Evolutionary conservation across 352 stramenopile species (phyloP), one percentile per base, ranked within the genome.

Genomic region (Halophytophthora batemanensis): DNA sequence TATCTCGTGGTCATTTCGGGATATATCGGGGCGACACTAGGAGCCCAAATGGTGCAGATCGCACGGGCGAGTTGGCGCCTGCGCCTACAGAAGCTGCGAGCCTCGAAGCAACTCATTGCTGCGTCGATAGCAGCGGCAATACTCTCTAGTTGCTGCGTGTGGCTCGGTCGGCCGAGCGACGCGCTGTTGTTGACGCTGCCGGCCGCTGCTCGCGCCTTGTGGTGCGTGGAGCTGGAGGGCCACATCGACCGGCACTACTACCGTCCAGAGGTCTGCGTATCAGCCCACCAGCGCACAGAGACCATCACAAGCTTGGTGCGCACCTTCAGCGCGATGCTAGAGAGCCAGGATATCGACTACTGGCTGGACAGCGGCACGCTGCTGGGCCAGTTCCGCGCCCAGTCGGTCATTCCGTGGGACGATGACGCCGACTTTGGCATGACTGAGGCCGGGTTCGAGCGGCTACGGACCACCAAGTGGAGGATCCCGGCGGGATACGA

Each of bases 301-400:
- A 56, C 52, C 59, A 71, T 85, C 37, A 66, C 59, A 13, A 41
- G 61, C 10, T 61, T 81, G 33, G 52, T 85, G n/a, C 58, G 66
- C 5, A 61, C 70, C 25, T 69, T 80, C 48, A 69, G 59, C 42
- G 49, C 37, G 13, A 50, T 81, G 47, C 56, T 83, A 1, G 61
- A 75, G 39, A 67, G 51, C 21, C 53, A 62, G 7, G 58, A 80
- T 29, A 50, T 86, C 12, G 70, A 78, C 58, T 88, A 85, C 56
- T 88, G 77, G 77, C 35, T 88, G 43, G 77, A 88, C 57, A 81
- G 73, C 47, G 77, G 72, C 59, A 81, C 74, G 10, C 53, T 88
- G 39, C 48, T 85, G 25, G 75, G 77, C 1, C 71, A 83, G 53
- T 74, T 78, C 46, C 67, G 73, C 12, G 49, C 62, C n/a, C 65